Evolutionary conservation across 1,284 basidiomycete species (phyloP).

Genomic region (Lignosus rhinocerotis): DNA sequence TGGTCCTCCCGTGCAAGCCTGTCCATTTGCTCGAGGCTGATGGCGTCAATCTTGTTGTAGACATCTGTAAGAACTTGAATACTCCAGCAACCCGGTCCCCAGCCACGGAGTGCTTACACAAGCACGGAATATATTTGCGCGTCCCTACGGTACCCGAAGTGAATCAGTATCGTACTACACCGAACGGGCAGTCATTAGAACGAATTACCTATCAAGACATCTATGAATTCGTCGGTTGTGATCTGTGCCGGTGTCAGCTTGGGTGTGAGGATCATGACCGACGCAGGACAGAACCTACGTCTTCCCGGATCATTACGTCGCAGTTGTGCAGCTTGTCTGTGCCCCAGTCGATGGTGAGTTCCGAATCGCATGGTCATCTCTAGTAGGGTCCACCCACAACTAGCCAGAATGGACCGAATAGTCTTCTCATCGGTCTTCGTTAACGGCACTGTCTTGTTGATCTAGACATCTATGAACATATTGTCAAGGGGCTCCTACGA

Average conservation of each 20-base stretch:
- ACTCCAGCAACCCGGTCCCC: slow-evolving; percentile 5
- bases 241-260: slow-evolving; percentile 54
- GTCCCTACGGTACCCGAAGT: slow-evolving; percentile 54
- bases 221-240: slow-evolving; percentile 96
- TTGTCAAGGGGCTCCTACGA: slow-evolving; percentile 5
- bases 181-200: not conserved
- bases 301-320: slow-evolving; percentile 96
- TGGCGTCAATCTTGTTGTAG: slow-evolving; percentile 94
- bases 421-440: slow-evolving; percentile 96
- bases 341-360: slow-evolving; percentile 1
- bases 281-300: slow-evolving; percentile 53
- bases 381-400: slow-evolving; percentile 53
- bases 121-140: slow-evolving; percentile 92
- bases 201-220: slow-evolving; percentile 82
- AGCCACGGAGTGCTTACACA: slow-evolving; percentile 50
- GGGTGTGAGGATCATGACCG: not conserved
- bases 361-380: not conserved
- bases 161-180: not conserved
- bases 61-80: slow-evolving; percentile 59
- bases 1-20: slow-evolving; percentile 86
- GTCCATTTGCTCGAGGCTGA: slow-evolving; percentile 89
- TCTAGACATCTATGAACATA: slow-evolving; percentile 42
- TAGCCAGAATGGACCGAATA: slow-evolving; percentile 86
- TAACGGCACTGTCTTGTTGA: slow-evolving; percentile 89
- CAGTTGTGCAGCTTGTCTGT: slow-evolving; percentile 88